Evolutionary conservation across 345 rosid genomes (phyloP), one percentile per base, ranked within the genome.

Genomic region (Camelina laxa): DNA sequence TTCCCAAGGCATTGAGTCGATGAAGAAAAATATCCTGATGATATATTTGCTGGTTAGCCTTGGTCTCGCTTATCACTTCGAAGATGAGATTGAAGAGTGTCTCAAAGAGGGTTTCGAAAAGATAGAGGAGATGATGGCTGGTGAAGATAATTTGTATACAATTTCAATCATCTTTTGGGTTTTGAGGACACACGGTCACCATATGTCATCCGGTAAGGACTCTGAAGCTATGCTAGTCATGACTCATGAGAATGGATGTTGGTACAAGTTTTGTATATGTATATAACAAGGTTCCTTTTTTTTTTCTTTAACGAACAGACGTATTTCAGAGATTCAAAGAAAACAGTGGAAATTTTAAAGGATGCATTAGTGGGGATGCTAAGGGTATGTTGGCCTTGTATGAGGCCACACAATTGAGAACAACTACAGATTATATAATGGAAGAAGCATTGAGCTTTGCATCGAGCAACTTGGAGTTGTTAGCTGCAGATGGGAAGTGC

Each of bases 391-490:
- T 33, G 36, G 1, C 7, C 8, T 33, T 33, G 8, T 76, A 80
- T 22, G 81, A 82, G 76, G 85, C 79, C 16, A 49, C 82, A 2
- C 11, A 61, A 10, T 58, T 75, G 9, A 51, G 58, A 15, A 38
- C 56, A 4, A 71, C 64, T 49, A 82, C 9, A 1, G 50, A 45
- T n/a, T n/a, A 45, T 7, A 45, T 45, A n/a, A 0, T 45, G 50
- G 20, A 45, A 3, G 50, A 45, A n/a, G 19, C 50, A 1, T 45
- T 45, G 1, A 45, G 4, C 20, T 45, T 45, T 2, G 6, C 19
- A 1, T 5, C 19, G 1, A 45, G 9, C 9, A 0, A 45, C 20
- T 45, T 45, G 50, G 19, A 2, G 20, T 45, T 19, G 1, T n/a
- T 45, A 5, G 9, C 7, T 45, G 4, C 19, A 15, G 1, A 3